Percentiles rank a stretch among this genome's conserved stretches.
Conservation (phyloP, 2,329 filamentous ascomycete genomes). For the Massarina eburnea region DNA sequence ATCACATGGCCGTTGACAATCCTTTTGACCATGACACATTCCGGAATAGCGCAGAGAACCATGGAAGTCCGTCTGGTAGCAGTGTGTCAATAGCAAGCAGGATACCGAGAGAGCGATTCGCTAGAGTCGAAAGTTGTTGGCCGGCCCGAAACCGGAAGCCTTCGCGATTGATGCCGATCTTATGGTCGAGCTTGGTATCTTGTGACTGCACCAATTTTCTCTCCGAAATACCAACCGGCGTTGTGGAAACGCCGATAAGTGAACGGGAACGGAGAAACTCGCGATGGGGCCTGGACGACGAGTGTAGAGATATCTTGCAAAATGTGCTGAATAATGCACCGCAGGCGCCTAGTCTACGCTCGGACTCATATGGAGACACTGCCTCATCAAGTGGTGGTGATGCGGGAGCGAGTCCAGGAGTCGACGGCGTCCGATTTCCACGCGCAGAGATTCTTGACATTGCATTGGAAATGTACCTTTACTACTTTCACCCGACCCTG, state of each 20-base stretch:
- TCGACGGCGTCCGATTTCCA: constrained; percentile 43
- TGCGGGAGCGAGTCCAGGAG: constrained; percentile 26
- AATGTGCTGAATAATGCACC: constrained; percentile 29
- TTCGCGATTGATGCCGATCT: constrained; percentile 34
- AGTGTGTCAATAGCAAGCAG: constrained; percentile 41
- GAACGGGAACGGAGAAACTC: constrained; percentile 35
- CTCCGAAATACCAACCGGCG: constrained; percentile 29
- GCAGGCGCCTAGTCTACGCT: constrained; percentile 18
- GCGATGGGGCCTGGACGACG: constrained; percentile 40
- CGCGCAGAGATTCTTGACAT: constrained; percentile 58
- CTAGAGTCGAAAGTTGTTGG: constrained; percentile 44
- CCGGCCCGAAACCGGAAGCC: constrained; percentile 35
- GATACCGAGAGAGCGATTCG: constrained; percentile 43
- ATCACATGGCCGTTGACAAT: constrained; percentile 34
- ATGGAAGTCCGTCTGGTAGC: constrained; percentile 37
- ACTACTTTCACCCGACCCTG: constrained; percentile 55
- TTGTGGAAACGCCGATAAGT: constrained; percentile 25
- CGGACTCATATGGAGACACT: constrained; percentile 33
- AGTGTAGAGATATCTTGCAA: constrained; percentile 46
- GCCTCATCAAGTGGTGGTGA: constrained; percentile 33
- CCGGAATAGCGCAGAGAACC: constrained; percentile 23
- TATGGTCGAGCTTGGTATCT: constrained; percentile 37
- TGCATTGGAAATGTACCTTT: constrained; percentile 56
- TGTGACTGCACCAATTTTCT: constrained; percentile 40
- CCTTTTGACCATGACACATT: constrained; percentile 35